phyloP scores from a whole-genome alignment of 768 basidiomycete species.

The Mycena indigotica region DNA sequence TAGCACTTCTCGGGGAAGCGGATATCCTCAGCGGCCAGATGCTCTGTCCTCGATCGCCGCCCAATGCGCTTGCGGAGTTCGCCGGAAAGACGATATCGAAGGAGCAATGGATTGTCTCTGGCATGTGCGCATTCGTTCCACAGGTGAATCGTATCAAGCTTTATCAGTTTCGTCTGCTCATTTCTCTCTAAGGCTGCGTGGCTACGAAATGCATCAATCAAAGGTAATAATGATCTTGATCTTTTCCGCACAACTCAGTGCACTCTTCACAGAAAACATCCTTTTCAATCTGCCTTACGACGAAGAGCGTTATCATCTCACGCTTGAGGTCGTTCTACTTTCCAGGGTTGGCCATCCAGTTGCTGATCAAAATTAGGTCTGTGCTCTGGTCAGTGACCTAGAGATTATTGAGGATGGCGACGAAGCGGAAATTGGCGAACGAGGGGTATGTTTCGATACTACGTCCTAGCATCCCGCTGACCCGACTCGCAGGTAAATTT shows the following conservation, averaged over 20 bases:
- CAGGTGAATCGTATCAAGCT: slow-evolving; percentile 52
- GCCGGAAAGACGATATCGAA: slow-evolving; percentile 40
- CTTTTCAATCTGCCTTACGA: slow-evolving; percentile 78
- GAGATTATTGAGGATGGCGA: slow-evolving; percentile 87
- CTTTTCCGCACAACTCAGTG: slow-evolving; percentile 9
- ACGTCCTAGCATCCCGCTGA: too few species aligned
- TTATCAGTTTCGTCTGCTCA: slow-evolving; percentile 34
- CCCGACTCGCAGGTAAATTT: slow-evolving; percentile 6
- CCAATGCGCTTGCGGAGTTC: slow-evolving; percentile 72
- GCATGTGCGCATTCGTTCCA: slow-evolving; percentile 87
- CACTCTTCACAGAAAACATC: slow-evolving; percentile 54
- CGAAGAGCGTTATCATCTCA: slow-evolving; percentile 72
- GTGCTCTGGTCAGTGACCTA: slow-evolving; percentile 72
- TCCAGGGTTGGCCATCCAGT: slow-evolving; percentile 25
- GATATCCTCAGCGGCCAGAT: slow-evolving; percentile 83
- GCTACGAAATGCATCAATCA: slow-evolving; percentile 74
- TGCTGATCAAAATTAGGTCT: slow-evolving; percentile 47
- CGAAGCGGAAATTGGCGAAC: slow-evolving; percentile 85
- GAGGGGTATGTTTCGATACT: slow-evolving; percentile 62
- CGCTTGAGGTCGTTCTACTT: slow-evolving; percentile 68
- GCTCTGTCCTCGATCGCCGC: slow-evolving; percentile 81
- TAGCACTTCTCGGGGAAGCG: slow-evolving; percentile 85
- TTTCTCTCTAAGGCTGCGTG: slow-evolving; percentile 49
- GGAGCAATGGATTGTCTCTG: slow-evolving; percentile 76
- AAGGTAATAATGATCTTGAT: slow-evolving; percentile 32